phyloP scores from a whole-genome alignment of 306 rosid species.

The Vigna nakashimae region DNA sequence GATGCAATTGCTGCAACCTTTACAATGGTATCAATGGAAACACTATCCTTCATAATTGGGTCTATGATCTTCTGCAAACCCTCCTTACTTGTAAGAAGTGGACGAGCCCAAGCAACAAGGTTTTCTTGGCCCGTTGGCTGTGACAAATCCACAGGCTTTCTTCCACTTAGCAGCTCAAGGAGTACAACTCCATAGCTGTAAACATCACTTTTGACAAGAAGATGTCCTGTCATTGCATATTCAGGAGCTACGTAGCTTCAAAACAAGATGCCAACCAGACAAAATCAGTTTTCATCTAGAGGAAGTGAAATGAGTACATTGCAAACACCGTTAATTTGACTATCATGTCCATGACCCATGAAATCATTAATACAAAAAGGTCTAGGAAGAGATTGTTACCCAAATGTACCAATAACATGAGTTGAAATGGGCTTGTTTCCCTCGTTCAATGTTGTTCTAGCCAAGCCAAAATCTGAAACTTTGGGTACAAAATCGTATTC shows the following conservation, averaged over 20 bases:
- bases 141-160: slow-evolving; percentile 86
- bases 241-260: slow-evolving; percentile 92
- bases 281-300: slow-evolving; percentile 29
- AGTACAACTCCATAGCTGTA: slow-evolving; percentile 96
- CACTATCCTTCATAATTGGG: slow-evolving; percentile 53
- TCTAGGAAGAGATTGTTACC: slow-evolving; percentile 52
- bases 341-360: slow-evolving; percentile 16
- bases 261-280: slow-evolving; percentile 30
- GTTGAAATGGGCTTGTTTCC: slow-evolving; percentile 84
- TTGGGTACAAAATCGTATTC: slow-evolving; percentile 82
- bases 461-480: slow-evolving; percentile 95
- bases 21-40: slow-evolving; percentile 60
- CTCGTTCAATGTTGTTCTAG: slow-evolving; percentile 78
- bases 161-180: slow-evolving; percentile 85
- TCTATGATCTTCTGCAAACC: slow-evolving; percentile 73
- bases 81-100: slow-evolving; percentile 77
- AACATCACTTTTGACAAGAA: slow-evolving; percentile 91
- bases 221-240: slow-evolving; percentile 96
- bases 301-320: neutral
- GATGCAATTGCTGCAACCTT: slow-evolving; percentile 94
- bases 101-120: slow-evolving; percentile 86
- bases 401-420: slow-evolving; percentile 96
- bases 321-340: neutral
- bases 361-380: neutral
- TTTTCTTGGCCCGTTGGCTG: slow-evolving; percentile 90